Evolutionary conservation across 345 rosid species (phyloP).

Genomic region (Trapa bicornis): DNA sequence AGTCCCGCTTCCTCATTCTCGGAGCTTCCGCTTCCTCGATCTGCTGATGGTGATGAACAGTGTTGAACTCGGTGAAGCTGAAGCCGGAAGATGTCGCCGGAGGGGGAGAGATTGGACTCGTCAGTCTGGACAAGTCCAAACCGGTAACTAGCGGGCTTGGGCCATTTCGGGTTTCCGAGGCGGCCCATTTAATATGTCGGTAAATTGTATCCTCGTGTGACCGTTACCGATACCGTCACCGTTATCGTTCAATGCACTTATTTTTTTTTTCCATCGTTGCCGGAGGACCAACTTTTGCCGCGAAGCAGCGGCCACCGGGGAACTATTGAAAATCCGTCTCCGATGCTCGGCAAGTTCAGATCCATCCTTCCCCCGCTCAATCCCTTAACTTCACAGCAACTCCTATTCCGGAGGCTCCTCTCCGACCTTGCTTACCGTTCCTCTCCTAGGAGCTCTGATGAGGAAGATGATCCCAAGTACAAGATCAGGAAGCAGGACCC

Average conservation of each 20-base stretch:
- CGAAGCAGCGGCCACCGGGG: background rate
- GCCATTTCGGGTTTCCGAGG: conserved; percentile 3
- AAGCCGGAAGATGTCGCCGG: background rate
- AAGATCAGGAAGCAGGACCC: conserved; percentile 10
- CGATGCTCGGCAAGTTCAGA: background rate
- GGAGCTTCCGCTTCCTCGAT: background rate
- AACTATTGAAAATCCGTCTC: background rate
- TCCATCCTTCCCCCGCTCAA: background rate
- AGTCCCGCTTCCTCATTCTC: conserved; percentile 89
- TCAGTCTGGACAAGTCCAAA: background rate
- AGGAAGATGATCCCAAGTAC: conserved; percentile 2
- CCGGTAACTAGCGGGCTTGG: background rate
- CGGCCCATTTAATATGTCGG: background rate
- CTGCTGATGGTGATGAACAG: background rate
- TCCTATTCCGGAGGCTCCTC: background rate
- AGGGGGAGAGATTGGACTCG: background rate
- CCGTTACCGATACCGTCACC: too few relatives aligned
- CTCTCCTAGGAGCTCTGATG: background rate
- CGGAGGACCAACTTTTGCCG: background rate
- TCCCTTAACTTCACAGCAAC: background rate
- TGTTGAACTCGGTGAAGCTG: background rate
- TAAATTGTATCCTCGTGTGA: too few relatives aligned
- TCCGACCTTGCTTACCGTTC: background rate
- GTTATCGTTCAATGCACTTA: too few relatives aligned
- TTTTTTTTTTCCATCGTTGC: too few relatives aligned